Evolutionary conservation across 2,329 filamentous ascomycete genomes (phyloP).

Genomic region (Verticillium zaregamsianum): DNA sequence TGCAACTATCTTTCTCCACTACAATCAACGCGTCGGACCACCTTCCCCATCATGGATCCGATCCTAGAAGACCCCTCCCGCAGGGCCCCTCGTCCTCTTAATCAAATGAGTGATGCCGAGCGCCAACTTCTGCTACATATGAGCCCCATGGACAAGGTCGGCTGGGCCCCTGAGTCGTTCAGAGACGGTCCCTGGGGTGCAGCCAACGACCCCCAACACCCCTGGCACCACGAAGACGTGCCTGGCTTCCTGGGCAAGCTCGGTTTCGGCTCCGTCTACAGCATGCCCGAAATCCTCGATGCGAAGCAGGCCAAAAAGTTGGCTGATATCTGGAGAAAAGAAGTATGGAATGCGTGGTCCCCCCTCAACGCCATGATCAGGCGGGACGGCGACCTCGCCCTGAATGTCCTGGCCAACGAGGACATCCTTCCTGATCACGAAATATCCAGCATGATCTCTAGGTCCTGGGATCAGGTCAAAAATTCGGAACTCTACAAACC

Average conservation of each 20-base stretch:
- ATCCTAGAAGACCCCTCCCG: neutral
- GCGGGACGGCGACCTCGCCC: neutral
- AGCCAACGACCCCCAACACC: neutral
- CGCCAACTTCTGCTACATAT: neutral
- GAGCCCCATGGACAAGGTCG: neutral
- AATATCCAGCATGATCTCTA: neutral
- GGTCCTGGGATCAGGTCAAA: neutral
- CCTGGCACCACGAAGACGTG: neutral
- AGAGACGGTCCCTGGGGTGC: neutral
- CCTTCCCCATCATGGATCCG: neutral
- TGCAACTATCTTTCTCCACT: neutral
- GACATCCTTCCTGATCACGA: neutral
- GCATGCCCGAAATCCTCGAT: neutral
- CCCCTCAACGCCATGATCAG: neutral
- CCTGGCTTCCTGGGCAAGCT: neutral
- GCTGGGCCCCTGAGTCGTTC: constrained; percentile 1
- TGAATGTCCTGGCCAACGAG: neutral
- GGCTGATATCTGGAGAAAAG: neutral
- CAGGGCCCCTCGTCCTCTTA: neutral
- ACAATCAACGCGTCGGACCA: neutral
- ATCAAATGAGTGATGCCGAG: neutral
- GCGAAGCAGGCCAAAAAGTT: neutral
- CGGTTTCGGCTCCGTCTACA: neutral
- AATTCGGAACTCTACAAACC: neutral
- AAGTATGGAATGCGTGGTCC: neutral